Conservation (phyloP, 257 asterid genomes). For the Solanum chiquidenum region DNA sequence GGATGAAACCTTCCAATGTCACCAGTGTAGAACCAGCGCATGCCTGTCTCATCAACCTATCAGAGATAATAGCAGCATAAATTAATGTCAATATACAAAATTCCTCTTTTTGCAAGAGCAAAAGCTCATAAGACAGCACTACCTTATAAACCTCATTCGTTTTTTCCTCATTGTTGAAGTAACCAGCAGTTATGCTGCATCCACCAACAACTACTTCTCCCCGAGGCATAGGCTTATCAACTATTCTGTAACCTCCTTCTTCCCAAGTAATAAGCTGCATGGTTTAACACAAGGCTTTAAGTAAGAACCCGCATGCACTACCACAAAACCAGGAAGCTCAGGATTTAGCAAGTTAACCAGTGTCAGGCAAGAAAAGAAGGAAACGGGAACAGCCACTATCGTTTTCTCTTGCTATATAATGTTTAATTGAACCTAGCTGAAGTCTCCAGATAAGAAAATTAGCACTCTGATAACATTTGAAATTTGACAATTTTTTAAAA, state of each 20-base stretch:
- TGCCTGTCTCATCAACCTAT: slow-evolving; percentile 79
- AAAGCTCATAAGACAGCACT: slow-evolving; percentile 7
- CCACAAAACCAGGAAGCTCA: not conserved
- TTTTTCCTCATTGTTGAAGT: slow-evolving; percentile 68
- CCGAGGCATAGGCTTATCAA: slow-evolving; percentile 86
- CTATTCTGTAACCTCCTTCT: slow-evolving; percentile 71
- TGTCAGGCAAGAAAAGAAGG: too few species aligned
- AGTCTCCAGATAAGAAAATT: not conserved
- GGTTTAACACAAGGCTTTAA: slow-evolving; percentile 2
- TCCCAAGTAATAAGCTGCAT: slow-evolving; percentile 91
- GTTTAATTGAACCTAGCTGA: not conserved
- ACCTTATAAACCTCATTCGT: slow-evolving; percentile 75
- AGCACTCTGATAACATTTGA: not conserved
- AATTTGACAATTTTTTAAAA: not conserved
- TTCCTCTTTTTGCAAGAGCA: not conserved
- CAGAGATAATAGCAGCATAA: not conserved
- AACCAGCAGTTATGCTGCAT: slow-evolving; percentile 80
- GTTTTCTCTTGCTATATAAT: not conserved
- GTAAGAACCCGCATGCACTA: not conserved
- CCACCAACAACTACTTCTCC: slow-evolving; percentile 91
- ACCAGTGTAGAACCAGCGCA: slow-evolving; percentile 92
- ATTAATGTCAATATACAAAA: not conserved
- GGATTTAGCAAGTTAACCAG: not conserved
- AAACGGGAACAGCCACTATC: not conserved
- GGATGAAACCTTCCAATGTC: slow-evolving; percentile 85